phyloP scores from a whole-genome alignment of 129 eudicot species.

The Logfia minima region DNA sequence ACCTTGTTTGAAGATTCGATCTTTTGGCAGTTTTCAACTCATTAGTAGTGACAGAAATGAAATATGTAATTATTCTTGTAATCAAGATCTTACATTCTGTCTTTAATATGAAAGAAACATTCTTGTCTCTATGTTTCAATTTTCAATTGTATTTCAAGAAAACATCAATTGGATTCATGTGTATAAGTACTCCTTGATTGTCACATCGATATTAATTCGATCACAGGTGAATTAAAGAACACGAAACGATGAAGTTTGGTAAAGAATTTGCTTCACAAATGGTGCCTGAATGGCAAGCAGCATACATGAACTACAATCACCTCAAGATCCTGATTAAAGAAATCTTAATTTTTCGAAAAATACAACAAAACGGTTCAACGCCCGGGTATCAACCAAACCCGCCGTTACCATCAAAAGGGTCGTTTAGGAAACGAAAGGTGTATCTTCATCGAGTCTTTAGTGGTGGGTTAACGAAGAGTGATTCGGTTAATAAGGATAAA shows the following conservation, averaged over 20 bases:
- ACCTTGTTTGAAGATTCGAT: constrained; percentile 7
- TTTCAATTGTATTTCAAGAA: not conserved
- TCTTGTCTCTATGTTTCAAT: not conserved
- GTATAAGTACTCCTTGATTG: not conserved
- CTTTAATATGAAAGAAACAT: not conserved
- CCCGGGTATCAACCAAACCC: constrained; percentile 3
- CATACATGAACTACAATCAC: constrained; percentile 50
- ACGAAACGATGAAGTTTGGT: constrained; percentile 46
- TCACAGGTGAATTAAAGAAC: not conserved
- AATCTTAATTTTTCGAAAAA: constrained; percentile 20
- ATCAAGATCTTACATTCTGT: constrained; percentile 27
- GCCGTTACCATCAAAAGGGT: constrained; percentile 17
- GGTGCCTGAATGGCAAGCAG: constrained; percentile 77
- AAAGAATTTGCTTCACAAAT: constrained; percentile 57
- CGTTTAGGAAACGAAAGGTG: constrained; percentile 21
- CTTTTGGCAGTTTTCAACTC: constrained; percentile 3
- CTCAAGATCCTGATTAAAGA: constrained; percentile 48
- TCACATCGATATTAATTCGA: not conserved
- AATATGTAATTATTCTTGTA: not conserved
- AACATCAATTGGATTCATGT: not conserved
- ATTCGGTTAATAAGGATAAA: constrained; percentile 9
- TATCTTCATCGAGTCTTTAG: constrained; percentile 30
- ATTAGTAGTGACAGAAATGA: not conserved
- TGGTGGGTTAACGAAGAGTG: constrained; percentile 25
- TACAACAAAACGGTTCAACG: constrained; percentile 13